Evolutionary conservation across 768 basidiomycete genomes (phyloP), one percentile per base, ranked within the genome.

Genomic region (Saitozyma sp.): DNA sequence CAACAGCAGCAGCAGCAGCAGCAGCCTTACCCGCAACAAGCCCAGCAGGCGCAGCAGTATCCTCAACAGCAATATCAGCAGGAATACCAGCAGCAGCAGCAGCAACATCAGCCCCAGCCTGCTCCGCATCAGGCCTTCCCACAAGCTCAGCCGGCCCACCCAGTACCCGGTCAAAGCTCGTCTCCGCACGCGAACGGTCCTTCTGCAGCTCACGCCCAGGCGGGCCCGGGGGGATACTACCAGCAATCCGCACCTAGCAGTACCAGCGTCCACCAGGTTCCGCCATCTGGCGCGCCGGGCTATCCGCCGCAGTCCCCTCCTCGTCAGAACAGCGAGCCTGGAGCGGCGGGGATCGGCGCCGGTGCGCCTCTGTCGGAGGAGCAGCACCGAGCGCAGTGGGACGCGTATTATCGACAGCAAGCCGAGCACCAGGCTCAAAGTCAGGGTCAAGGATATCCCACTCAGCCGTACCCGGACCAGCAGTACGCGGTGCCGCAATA

Each of bases 291-390:
- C 48, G 59, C 51, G 61, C 48, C 48, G 55, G 55, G 76, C 48
- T 65, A 67, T n/a, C 78, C 69, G 43, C 71, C 73, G 0, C 43
- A 53, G 57, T 65, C 50, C 64, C 69, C 60, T 62, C 73, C 55
- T 61, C 56, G 82, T 76, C 68, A 79, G 68, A 45, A 74, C 62
- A 58, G 60, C 69, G 70, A 76, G 76, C 66, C 70, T 51, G 75
- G 73, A 57, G 51, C 78, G 72, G 64, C 83, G 78, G 68, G 80
- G 68, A 11, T 81, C 73, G 65, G 78, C 62, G 45, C 80, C 76
- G 13, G 81, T 81, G 54, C 77, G 77, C 2, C 45, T 29, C 17
- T 79, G 80, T 11, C 62, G 61, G 52, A 73, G 16, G 64, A 75
- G 20, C 66, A 72, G 37, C 81, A 82, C 64, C 67, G 74, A 50